Conservation (phyloP, 768 basidiomycete genomes). For the Neoboletus magnificus region DNA sequence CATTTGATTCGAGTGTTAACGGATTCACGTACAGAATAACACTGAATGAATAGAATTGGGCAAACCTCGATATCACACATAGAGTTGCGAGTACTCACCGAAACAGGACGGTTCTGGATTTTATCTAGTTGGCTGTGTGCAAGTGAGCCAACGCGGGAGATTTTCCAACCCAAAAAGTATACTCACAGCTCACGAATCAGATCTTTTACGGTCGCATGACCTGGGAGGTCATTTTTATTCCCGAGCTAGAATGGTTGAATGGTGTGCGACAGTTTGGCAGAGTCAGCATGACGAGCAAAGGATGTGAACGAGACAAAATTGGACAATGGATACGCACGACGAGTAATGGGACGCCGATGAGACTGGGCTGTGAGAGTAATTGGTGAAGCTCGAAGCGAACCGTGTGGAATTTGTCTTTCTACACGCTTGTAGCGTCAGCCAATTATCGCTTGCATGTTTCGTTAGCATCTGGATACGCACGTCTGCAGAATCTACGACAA, state of each 20-base stretch:
- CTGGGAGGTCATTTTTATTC: slow-evolving; percentile 88
- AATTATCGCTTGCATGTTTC: background rate
- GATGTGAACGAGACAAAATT: background rate
- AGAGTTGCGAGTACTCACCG: slow-evolving; percentile 49
- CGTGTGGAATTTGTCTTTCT: slow-evolving; percentile 81
- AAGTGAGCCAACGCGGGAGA: slow-evolving; percentile 25
- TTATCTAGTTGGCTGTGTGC: slow-evolving; percentile 56
- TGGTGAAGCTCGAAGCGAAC: slow-evolving; percentile 84
- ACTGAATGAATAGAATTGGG: slow-evolving; percentile 39
- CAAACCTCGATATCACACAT: background rate
- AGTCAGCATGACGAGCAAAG: background rate
- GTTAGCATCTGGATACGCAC: slow-evolving; percentile 44
- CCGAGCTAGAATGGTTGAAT: slow-evolving; percentile 53
- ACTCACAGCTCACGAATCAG: slow-evolving; percentile 74
- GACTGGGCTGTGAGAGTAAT: slow-evolving; percentile 60
- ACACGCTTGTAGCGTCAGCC: slow-evolving; percentile 7
- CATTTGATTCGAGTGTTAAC: background rate
- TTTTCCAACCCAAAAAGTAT: too few relatives aligned
- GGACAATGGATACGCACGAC: slow-evolving; percentile 52
- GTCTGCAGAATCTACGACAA: slow-evolving; percentile 90
- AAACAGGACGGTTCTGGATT: slow-evolving; percentile 76
- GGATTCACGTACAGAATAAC: slow-evolving; percentile 63
- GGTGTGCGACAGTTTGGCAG: background rate
- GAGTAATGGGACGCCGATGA: slow-evolving; percentile 73
- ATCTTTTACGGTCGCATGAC: slow-evolving; percentile 76